Percentiles rank a stretch among this genome's conserved stretches.
Evolutionary conservation across 2,329 filamentous ascomycete genomes (phyloP).

Genomic region (Microdochium paspali): DNA sequence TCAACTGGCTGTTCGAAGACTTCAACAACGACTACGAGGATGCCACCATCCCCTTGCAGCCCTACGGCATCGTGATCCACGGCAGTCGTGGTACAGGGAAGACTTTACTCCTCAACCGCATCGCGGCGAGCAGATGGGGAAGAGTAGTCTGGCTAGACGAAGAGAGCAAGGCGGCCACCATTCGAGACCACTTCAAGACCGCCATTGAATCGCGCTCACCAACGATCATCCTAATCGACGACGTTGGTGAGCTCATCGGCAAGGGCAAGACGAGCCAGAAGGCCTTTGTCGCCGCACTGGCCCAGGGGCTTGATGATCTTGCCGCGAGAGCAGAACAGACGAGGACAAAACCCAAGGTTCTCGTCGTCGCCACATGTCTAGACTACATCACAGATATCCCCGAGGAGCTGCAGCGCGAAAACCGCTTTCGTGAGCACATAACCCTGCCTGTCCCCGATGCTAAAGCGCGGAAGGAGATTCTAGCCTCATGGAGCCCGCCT

Average conservation of each 20-base stretch:
- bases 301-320: slow-evolving; percentile 47
- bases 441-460: slow-evolving; percentile 71
- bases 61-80: slow-evolving; percentile 62
- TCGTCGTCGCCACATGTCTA: slow-evolving; percentile 67
- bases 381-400: slow-evolving; percentile 67
- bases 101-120: slow-evolving; percentile 58
- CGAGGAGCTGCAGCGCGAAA: slow-evolving; percentile 51
- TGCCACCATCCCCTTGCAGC: slow-evolving; percentile 23
- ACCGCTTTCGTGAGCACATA: slow-evolving; percentile 59
- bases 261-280: slow-evolving; percentile 43
- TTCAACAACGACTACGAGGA: slow-evolving; percentile 34
- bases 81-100: slow-evolving; percentile 83
- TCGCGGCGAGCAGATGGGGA: slow-evolving; percentile 62
- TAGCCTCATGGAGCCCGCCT: slow-evolving; percentile 47
- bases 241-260: slow-evolving; percentile 61
- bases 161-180: slow-evolving; percentile 44
- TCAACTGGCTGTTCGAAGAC: slow-evolving; percentile 57
- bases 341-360: slow-evolving; percentile 41
- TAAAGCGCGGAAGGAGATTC: slow-evolving; percentile 61
- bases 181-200: slow-evolving; percentile 61
- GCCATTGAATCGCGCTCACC: slow-evolving; percentile 57
- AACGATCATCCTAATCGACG: slow-evolving; percentile 71
- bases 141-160: slow-evolving; percentile 53
- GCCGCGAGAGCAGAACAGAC: slow-evolving; percentile 25
- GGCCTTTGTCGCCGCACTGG: slow-evolving; percentile 40